These are phyloP conservation scores for Salvia hispanica DNA, from an alignment of 257 asterid species.

Conservation along the genomic window DNA sequence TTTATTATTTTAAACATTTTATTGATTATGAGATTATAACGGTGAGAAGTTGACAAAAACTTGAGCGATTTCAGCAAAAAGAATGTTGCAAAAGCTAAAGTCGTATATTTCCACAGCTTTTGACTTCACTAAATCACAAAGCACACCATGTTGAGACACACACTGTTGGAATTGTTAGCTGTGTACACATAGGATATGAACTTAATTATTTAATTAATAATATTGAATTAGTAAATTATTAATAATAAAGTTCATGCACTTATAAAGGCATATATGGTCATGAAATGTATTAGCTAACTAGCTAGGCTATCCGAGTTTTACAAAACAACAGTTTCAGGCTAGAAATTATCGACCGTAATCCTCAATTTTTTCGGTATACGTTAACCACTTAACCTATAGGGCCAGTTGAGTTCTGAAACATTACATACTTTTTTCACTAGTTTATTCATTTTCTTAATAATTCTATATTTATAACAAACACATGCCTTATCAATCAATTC, in stretches of 20 bases:
- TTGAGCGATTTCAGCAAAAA: constrained; percentile 5
- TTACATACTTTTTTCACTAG: too few relatives aligned
- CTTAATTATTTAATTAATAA: neutral
- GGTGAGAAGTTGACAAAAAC: constrained; percentile 18
- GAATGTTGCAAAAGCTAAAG: constrained; percentile 22
- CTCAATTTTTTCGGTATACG: too few relatives aligned
- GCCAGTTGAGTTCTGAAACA: too few relatives aligned
- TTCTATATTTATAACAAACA: too few relatives aligned
- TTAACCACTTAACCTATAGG: too few relatives aligned
- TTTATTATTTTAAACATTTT: neutral
- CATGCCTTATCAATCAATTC: too few relatives aligned
- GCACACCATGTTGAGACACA: neutral
- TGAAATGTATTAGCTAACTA: neutral
- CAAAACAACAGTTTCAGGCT: too few relatives aligned
- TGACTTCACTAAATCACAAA: neutral
- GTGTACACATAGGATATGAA: neutral
- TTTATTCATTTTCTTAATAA: too few relatives aligned
- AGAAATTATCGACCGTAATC: too few relatives aligned
- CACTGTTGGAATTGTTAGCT: constrained; percentile 21
- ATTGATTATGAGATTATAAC: neutral
- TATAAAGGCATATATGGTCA: neutral
- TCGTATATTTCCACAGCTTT: constrained; percentile 9
- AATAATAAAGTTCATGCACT: neutral
- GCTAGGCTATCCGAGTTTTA: neutral
- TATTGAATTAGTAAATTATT: too few relatives aligned